Evolutionary conservation across 345 rosid genomes (phyloP), one percentile per base, ranked within the genome.

Genomic region (Chamaenerion angustifolium): DNA sequence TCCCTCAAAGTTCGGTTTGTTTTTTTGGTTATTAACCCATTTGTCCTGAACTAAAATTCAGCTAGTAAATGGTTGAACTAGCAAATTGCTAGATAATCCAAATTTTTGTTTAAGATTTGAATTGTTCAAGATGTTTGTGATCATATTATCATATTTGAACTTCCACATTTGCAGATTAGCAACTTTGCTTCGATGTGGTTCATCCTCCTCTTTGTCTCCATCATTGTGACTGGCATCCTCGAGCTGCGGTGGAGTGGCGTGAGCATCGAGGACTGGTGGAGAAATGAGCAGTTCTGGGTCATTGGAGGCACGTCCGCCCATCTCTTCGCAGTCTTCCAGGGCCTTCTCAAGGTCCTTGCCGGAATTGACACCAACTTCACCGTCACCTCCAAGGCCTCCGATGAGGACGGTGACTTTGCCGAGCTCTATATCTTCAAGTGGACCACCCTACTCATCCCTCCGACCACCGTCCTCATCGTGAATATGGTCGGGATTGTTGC

Each of bases 221-320:
- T 92, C 64, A 75, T 77, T 12, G 64, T 77, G 1, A 92, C 98
- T 46, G 98, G 95, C 49, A 92, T 92, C 48, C 75, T 92, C 25
- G 98, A 92, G 75, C 69, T 92, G 40, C 76, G 98, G 63, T 92
- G 98, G 98, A 87, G 96, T 41, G 95, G 95, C 48, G 81, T 92
- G 23, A 65, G 95, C 57, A 82, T 92, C 45, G 98, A 92, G 46
- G 98, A 92, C 61, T 92, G 95, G 98, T 92, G 98, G 98, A 92
- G 98, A 61, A 92, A 90, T 35, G 98, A 90, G 68, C 98, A 90
- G 68, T 90, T 90, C 65, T 90, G 98, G 98, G 98, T 90, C 60
- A 92, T 92, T 3, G 98, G 98, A 43, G 98, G 98, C 21, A 92
- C 98, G 43, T 92, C 98, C 0, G 96, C 98, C 45, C 98, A 92